Conservation (phyloP, 805 yeast species). For the Huiozyma naganishii region DNA sequence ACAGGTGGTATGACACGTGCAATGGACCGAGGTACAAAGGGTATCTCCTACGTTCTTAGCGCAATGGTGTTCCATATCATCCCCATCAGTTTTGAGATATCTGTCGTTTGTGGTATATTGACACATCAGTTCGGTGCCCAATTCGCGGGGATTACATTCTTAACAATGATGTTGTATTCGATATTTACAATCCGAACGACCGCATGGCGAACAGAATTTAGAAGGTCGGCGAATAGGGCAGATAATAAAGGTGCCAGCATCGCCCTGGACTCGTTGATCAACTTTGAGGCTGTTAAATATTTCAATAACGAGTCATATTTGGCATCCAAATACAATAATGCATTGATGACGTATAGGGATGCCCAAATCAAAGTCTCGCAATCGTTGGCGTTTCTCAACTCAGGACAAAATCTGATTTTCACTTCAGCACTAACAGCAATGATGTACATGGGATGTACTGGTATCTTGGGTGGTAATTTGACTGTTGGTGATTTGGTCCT, state of each 20-base stretch:
- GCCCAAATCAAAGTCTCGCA: slow-evolving; percentile 71
- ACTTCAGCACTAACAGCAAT: slow-evolving; percentile 86
- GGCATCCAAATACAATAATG: slow-evolving; percentile 64
- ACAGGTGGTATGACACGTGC: slow-evolving; percentile 96
- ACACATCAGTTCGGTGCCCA: slow-evolving; percentile 84
- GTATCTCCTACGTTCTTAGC: slow-evolving; percentile 82
- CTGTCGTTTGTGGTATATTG: slow-evolving; percentile 85
- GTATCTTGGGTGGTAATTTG: slow-evolving; percentile 71
- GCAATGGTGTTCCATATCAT: slow-evolving; percentile 97
- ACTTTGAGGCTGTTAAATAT: slow-evolving; percentile 88
- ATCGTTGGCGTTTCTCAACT: slow-evolving; percentile 64
- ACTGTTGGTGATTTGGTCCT: slow-evolving; percentile 93
- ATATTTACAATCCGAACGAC: slow-evolving; percentile 84
- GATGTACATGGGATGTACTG: slow-evolving; percentile 97
- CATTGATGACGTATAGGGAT: slow-evolving; percentile 62
- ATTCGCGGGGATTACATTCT: slow-evolving; percentile 80
- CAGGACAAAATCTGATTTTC: slow-evolving; percentile 73
- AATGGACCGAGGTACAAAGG: slow-evolving; percentile 95
- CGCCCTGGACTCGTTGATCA: slow-evolving; percentile 86
- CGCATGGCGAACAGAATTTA: slow-evolving; percentile 89
- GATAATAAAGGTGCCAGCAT: slow-evolving; percentile 94
- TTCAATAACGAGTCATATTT: slow-evolving; percentile 85
- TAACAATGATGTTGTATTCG: slow-evolving; percentile 84
- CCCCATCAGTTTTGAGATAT: slow-evolving; percentile 86
- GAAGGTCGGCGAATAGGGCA: slow-evolving; percentile 83